phyloP scores from a whole-genome alignment of 305 asterid genomes.

The Andrographis paniculata region DNA sequence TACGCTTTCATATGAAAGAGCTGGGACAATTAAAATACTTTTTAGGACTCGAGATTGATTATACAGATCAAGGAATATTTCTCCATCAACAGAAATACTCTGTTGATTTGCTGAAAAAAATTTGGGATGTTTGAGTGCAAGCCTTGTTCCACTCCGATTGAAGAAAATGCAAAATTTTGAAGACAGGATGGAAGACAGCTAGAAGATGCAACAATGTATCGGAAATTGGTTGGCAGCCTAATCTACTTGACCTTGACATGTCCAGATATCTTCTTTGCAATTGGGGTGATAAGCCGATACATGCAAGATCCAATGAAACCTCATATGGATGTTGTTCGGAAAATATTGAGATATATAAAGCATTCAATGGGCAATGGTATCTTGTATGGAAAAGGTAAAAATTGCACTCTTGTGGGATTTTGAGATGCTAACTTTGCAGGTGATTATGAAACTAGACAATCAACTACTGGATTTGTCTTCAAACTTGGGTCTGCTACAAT shows the following conservation, averaged over 20 bases:
- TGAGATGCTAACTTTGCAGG: constrained; percentile 3
- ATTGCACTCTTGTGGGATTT: not conserved
- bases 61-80: too few species aligned
- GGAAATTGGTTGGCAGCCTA: constrained; percentile 2
- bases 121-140: constrained; percentile 4
- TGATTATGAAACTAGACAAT: not conserved
- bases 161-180: not conserved
- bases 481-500: not conserved
- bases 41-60: too few species aligned
- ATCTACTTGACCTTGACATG: not conserved
- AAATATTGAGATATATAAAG: not conserved
- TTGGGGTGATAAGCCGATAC: constrained; percentile 1
- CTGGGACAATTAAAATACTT: too few species aligned
- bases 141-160: not conserved
- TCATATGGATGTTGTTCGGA: not conserved
- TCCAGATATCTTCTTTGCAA: not conserved
- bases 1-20: too few species aligned
- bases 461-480: not conserved
- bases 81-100: constrained; percentile 2
- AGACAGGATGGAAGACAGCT: not conserved
- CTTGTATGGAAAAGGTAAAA: not conserved
- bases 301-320: constrained; percentile 4
- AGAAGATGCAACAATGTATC: not conserved
- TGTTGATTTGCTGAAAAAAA: not conserved
- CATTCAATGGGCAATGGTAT: not conserved